Conservation (phyloP, 305 asterid species). For the Withania somnifera region DNA sequence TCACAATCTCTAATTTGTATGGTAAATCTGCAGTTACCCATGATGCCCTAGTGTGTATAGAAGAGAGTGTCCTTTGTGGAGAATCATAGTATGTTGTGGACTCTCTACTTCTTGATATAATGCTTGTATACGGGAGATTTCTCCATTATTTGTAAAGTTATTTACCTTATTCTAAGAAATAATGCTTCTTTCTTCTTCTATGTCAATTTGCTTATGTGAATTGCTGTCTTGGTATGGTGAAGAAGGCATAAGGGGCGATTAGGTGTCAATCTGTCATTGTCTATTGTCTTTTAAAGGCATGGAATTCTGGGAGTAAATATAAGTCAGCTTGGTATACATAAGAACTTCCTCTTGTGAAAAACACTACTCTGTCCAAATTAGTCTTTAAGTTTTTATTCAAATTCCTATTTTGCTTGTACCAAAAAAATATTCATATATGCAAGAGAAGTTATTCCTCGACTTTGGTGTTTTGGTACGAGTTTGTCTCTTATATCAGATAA, state of each 20-base stretch:
- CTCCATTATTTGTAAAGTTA: neutral
- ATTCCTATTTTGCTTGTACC: neutral
- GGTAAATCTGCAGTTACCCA: neutral
- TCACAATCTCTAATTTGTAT: neutral
- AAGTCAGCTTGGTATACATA: neutral
- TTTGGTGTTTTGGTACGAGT: neutral
- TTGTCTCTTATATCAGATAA: neutral
- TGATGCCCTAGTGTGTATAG: neutral
- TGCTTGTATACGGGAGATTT: neutral
- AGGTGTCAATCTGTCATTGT: neutral
- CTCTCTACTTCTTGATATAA: neutral
- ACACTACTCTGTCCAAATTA: neutral
- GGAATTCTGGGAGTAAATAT: neutral
- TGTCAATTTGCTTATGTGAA: neutral
- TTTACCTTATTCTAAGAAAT: neutral
- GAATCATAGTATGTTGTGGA: neutral
- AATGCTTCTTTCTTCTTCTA: neutral
- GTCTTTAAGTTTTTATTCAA: neutral
- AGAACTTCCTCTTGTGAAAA: neutral
- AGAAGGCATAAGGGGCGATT: neutral
- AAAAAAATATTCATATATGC: too few relatives aligned
- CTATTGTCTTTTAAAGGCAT: neutral
- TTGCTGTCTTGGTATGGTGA: neutral
- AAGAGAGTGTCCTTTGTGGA: neutral
- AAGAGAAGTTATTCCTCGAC: neutral